A percentile compares a stretch with the other conserved stretches of the same genome.
Conservation (phyloP, 2,329 filamentous ascomycete genomes). For the Botrytis paeoniae region DNA sequence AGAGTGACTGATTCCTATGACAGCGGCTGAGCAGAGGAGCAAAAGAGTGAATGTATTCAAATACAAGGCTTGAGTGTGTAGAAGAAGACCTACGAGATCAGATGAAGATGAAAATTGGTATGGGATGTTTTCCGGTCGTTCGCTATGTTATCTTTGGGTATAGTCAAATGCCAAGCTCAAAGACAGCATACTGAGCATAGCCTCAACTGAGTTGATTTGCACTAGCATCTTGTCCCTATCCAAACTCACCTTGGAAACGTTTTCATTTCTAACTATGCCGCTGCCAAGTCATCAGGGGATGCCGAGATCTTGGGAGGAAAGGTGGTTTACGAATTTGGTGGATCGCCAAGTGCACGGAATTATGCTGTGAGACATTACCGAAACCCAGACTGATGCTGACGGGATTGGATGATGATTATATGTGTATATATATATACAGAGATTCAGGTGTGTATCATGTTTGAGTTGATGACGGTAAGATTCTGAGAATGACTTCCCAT, state of each 20-base stretch:
- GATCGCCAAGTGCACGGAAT: constrained; percentile 20
- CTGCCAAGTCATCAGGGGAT: constrained; percentile 13
- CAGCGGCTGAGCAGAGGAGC: neutral
- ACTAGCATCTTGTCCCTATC: constrained; percentile 6
- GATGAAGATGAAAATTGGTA: constrained; percentile 1
- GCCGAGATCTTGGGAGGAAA: constrained; percentile 20
- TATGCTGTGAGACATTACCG: constrained; percentile 15
- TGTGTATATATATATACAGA: neutral
- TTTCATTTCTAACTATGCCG: constrained; percentile 11
- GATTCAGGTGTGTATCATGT: neutral
- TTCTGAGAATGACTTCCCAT: neutral
- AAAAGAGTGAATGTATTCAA: constrained; percentile 15
- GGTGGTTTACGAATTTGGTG: constrained; percentile 14
- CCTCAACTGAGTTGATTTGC: constrained; percentile 5
- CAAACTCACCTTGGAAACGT: neutral
- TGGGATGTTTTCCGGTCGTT: neutral
- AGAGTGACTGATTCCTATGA: constrained; percentile 13
- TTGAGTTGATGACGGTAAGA: neutral
- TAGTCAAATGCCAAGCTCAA: constrained; percentile 1
- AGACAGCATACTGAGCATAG: constrained; percentile 2
- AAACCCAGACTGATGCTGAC: constrained; percentile 2
- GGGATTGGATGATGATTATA: neutral
- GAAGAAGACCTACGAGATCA: constrained; percentile 10
- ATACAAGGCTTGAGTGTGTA: neutral
- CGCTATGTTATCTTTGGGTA: neutral